A percentile compares a stretch with the other conserved stretches of the same genome.
These are phyloP conservation scores for Phytophthora chlamydospora DNA, from an alignment of 352 stramenopile genomes.

Conservation along the genomic window DNA sequence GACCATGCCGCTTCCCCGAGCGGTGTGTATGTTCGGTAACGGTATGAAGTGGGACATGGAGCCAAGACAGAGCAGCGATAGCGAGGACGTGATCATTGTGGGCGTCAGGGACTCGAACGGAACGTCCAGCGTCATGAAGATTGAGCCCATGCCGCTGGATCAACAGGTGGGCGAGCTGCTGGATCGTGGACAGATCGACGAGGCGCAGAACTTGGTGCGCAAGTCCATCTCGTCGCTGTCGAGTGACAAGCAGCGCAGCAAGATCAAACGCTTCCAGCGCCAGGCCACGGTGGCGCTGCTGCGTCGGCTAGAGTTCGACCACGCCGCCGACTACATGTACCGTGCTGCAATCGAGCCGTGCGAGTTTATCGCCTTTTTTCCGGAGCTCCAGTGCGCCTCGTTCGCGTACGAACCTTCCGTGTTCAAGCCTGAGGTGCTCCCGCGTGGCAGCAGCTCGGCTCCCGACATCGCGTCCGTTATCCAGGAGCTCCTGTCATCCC, in stretches of 20 bases:
- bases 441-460: constrained; percentile 69
- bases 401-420: constrained; percentile 87
- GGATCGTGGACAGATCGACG: constrained; percentile 85
- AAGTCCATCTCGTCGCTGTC: constrained; percentile 77
- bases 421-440: constrained; percentile 84
- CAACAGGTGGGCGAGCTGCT: constrained; percentile 85
- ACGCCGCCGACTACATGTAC: constrained; percentile 86
- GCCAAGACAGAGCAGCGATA: constrained; percentile 68
- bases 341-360: constrained; percentile 82
- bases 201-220: constrained; percentile 84
- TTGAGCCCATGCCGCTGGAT: constrained; percentile 87
- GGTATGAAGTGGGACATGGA: constrained; percentile 94
- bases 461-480: constrained; percentile 85
- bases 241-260: constrained; percentile 87
- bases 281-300: constrained; percentile 83
- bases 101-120: constrained; percentile 64
- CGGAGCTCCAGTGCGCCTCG: constrained; percentile 75
- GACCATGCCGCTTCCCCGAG: constrained; percentile 66
- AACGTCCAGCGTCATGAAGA: constrained; percentile 82
- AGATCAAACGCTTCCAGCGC: constrained; percentile 89
- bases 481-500: constrained; percentile 63
- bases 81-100: constrained; percentile 81
- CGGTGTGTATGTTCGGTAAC: constrained; percentile 83
- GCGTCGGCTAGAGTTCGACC: constrained; percentile 79
- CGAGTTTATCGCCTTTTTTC: constrained; percentile 90